Base-by-base conservation (phyloP, 768 basidiomycete species). In the Dioszegia aurantiaca region DNA sequence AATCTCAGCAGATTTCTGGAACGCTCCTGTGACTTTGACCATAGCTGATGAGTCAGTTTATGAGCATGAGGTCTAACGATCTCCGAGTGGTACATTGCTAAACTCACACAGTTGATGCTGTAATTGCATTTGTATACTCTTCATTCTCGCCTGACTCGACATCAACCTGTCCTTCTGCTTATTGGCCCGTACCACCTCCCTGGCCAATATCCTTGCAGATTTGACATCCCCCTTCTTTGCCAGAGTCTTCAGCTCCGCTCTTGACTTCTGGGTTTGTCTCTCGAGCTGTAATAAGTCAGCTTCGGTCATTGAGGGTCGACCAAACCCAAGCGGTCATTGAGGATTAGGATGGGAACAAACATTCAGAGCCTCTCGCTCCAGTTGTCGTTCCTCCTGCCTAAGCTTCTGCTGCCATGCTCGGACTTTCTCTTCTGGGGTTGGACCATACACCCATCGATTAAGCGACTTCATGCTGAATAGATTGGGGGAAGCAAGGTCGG, bases 1-100 rank as follows among this genome's bases (percentile, higher is more conserved):
- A 61, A 98, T 97, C 76, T 98, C 93, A 0, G 94, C 92, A 6
- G 92, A 95, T 77, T 92, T 95, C 78, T 97, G 94, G 61, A 99
- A 80, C 5, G 93, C 85, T n/a, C 95, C 95, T 9, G 95, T 97
- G 39, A 98, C 90, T 80, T 98, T 99, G 62, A 86, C 78, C 87
- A 97, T 88, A 0, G 95, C 95, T 98, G 23, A 37, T 16, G 0
- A 12, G 39, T 56, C 55, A 47, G 43, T 44, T 12, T n/a, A 11
- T n/a, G 30, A 33, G 19, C 40, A n/a, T 8, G 24, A 31, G 19
- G 30, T 26, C 6, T 8, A 40, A n/a, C 17, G 37, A 27, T 3
- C 10, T n/a, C n/a, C n/a, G n/a, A n/a, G n/a, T n/a, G n/a, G n/a
- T n/a, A 48, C 28, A 5, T 30, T 19, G 30, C 43, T 33, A 8